Percentiles rank a stretch among this genome's conserved stretches.
Conservation (phyloP, 306 rosid genomes). For the Cicer pinnatifidum region DNA sequence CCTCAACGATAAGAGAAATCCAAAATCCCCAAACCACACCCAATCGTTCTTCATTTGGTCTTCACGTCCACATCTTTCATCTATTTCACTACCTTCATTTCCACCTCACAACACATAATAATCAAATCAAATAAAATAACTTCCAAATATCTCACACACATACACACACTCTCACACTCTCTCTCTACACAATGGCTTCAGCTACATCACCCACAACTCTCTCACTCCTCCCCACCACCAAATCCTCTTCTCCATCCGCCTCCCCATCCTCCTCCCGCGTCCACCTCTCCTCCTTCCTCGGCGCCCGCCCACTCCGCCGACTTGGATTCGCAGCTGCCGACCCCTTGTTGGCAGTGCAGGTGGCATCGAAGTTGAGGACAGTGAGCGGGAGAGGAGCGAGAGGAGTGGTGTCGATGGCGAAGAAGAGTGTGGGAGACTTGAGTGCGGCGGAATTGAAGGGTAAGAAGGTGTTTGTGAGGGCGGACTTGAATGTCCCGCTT, state of each 20-base stretch:
- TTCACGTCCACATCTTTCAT: constrained; percentile 65
- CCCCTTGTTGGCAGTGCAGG: constrained; percentile 65
- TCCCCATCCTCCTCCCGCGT: constrained; percentile 56
- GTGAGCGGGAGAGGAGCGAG: constrained; percentile 54
- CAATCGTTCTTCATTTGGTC: constrained; percentile 58
- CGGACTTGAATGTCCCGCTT: constrained; percentile 91
- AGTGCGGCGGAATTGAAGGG: constrained; percentile 73
- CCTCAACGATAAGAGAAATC: constrained; percentile 84
- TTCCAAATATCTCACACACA: constrained; percentile 5
- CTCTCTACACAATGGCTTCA: constrained; percentile 72
- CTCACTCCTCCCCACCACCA: constrained; percentile 65
- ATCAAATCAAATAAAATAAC: not conserved
- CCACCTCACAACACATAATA: not conserved
- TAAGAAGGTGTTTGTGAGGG: constrained; percentile 88
- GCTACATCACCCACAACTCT: constrained; percentile 65
- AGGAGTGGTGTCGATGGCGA: constrained; percentile 80
- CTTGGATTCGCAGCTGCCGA: constrained; percentile 80
- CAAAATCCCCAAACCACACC: constrained; percentile 48
- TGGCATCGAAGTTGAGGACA: constrained; percentile 64
- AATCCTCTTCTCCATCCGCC: constrained; percentile 50
- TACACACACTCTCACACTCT: not conserved
- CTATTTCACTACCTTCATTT: constrained; percentile 28
- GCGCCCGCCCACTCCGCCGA: constrained; percentile 59
- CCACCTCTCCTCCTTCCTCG: constrained; percentile 60
- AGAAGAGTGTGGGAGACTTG: constrained; percentile 92